phyloP scores from a whole-genome alignment of 495 filamentous ascomycete species.

The Thermothielavioides terrestris region DNA sequence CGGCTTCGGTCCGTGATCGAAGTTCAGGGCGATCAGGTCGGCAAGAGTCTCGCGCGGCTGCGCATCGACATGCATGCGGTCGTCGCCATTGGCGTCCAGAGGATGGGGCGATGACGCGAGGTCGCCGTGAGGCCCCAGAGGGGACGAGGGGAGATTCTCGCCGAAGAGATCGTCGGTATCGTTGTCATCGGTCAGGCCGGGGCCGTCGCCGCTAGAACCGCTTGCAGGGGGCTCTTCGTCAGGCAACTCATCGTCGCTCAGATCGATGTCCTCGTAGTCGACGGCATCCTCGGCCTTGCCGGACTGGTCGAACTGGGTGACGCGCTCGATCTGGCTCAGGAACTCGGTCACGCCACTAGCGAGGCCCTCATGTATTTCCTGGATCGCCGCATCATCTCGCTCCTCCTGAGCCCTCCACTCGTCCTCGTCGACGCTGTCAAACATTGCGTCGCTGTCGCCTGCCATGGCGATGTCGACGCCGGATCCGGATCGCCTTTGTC shows the following conservation, averaged over 20 bases:
- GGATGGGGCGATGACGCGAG: constrained; percentile 27
- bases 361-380: constrained; percentile 10
- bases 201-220: constrained; percentile 30
- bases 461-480: constrained; percentile 14
- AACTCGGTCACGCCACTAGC: constrained; percentile 11
- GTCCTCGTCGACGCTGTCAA: constrained; percentile 16
- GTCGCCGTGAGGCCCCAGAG: constrained; percentile 22
- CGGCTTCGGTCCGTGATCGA: constrained; percentile 33
- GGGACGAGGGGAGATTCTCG: constrained; percentile 30
- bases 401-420: constrained; percentile 23
- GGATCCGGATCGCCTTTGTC: too few relatives aligned
- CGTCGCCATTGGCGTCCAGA: constrained; percentile 26
- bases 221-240: constrained; percentile 31
- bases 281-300: constrained; percentile 38
- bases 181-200: constrained; percentile 43
- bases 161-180: constrained; percentile 46
- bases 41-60: constrained; percentile 13
- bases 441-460: constrained; percentile 13
- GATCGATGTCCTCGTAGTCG: constrained; percentile 89
- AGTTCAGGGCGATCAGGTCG: constrained; percentile 35
- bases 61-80: constrained; percentile 18
- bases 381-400: constrained; percentile 20
- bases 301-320: constrained; percentile 27
- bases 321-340: constrained; percentile 17
- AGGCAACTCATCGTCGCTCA: constrained; percentile 53